A percentile compares a stretch with the other conserved stretches of the same genome.
Evolutionary conservation across 2,329 filamentous ascomycete genomes (phyloP).

Genomic region (Zelopaecilomyces penicillatus): DNA sequence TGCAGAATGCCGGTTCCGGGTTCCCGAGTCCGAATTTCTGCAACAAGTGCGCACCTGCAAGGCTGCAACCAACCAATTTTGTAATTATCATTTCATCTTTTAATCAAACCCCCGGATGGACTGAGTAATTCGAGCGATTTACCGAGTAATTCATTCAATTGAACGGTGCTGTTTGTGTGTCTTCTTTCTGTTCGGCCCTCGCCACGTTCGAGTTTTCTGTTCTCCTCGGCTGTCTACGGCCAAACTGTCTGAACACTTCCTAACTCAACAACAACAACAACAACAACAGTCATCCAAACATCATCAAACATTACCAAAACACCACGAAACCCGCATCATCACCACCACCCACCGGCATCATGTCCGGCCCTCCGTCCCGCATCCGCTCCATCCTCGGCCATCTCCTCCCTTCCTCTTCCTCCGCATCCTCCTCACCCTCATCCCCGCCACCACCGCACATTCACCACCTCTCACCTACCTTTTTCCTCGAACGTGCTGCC

Average conservation of each 20-base stretch:
- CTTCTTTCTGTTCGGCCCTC: neutral
- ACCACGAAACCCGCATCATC: neutral
- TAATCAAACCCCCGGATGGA: too few species aligned
- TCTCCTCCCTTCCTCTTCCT: slow-evolving; percentile 27
- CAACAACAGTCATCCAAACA: neutral
- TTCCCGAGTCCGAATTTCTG: too few species aligned
- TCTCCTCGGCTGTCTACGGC: too few species aligned
- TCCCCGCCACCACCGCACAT: slow-evolving; percentile 47
- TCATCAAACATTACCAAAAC: neutral
- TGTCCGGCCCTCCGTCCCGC: slow-evolving; percentile 58
- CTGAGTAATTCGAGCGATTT: too few species aligned
- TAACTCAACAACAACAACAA: neutral
- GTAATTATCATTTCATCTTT: too few species aligned
- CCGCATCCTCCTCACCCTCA: neutral
- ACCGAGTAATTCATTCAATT: too few species aligned
- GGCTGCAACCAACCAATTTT: too few species aligned
- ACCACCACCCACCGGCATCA: slow-evolving; percentile 23
- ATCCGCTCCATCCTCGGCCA: slow-evolving; percentile 50
- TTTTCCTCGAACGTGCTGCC: slow-evolving; percentile 78
- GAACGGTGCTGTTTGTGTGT: neutral
- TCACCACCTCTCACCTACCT: slow-evolving; percentile 77
- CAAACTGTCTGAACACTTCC: too few species aligned
- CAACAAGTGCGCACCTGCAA: too few species aligned
- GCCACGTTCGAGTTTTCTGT: neutral
- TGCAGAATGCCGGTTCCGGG: too few species aligned